Percentiles rank a stretch among this genome's conserved stretches.
phyloP scores from a whole-genome alignment of 2,329 filamentous ascomycete species.

The Coniochaeta ligniaria region DNA sequence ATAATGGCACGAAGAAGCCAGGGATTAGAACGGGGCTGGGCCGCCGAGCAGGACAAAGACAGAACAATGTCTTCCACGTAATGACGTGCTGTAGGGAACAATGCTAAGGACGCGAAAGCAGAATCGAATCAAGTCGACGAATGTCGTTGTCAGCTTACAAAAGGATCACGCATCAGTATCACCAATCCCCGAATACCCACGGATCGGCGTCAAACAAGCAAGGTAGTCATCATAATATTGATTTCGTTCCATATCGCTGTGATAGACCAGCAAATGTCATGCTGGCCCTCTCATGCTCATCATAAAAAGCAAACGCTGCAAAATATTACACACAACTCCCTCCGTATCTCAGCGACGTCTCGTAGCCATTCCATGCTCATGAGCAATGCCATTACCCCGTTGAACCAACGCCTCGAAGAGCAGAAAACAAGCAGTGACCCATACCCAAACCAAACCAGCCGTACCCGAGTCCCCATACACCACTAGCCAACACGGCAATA shows the following conservation, averaged over 20 bases:
- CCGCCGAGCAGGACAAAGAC: neutral
- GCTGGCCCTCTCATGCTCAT: neutral
- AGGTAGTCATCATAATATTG: neutral
- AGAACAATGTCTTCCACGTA: neutral
- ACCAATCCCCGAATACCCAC: neutral
- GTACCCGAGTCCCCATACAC: neutral
- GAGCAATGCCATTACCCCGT: neutral
- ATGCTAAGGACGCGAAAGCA: neutral
- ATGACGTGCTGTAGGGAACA: neutral
- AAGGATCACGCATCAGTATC: no score
- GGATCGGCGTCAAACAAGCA: neutral
- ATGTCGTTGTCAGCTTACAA: no score
- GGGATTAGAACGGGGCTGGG: neutral
- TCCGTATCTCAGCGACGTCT: neutral
- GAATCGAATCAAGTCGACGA: no score
- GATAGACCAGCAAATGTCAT: neutral
- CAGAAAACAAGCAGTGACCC: neutral
- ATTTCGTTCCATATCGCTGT: neutral
- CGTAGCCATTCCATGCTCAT: neutral
- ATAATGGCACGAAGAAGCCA: neutral
- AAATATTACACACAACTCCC: neutral
- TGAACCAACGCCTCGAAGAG: neutral
- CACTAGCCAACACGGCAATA: neutral
- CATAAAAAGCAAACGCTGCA: neutral
- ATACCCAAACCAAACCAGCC: neutral